Conservation (phyloP, 345 rosid genomes). For the Ceriops tagal region DNA sequence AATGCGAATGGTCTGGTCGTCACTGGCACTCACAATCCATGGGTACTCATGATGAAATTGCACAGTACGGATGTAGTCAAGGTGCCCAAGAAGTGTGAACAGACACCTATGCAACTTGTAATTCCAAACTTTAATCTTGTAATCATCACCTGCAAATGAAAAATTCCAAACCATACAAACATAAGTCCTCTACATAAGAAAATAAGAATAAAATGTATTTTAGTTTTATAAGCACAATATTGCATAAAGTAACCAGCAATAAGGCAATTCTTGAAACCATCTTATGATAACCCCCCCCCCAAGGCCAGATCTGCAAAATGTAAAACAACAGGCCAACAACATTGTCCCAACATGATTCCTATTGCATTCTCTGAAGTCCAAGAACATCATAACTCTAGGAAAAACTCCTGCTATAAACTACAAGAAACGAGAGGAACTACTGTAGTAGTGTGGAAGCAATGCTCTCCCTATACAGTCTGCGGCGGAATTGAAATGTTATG, state of each 20-base stretch:
- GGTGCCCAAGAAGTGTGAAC: constrained; percentile 94
- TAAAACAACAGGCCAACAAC: neutral
- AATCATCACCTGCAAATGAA: constrained; percentile 76
- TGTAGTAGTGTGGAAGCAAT: too few relatives aligned
- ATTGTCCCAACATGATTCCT: neutral
- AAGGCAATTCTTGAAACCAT: too few relatives aligned
- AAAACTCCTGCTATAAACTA: too few relatives aligned
- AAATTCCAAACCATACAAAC: constrained; percentile 1
- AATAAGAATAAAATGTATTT: neutral
- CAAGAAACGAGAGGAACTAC: too few relatives aligned
- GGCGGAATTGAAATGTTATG: too few relatives aligned
- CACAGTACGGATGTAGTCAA: constrained; percentile 93
- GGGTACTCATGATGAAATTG: constrained; percentile 97
- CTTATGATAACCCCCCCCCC: too few relatives aligned
- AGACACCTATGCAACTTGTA: constrained; percentile 84
- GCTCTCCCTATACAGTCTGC: too few relatives aligned
- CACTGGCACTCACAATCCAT: constrained; percentile 99
- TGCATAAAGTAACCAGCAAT: neutral
- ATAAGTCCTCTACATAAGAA: neutral
- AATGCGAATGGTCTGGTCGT: constrained; percentile 94
- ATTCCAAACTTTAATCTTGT: constrained; percentile 98
- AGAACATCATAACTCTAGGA: too few relatives aligned
- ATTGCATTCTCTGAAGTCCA: neutral
- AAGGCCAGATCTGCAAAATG: neutral
- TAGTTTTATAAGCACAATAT: neutral